Evolutionary conservation across 805 yeast species (phyloP), one percentile per base, ranked within the genome.

Genomic region (Candida alai): DNA sequence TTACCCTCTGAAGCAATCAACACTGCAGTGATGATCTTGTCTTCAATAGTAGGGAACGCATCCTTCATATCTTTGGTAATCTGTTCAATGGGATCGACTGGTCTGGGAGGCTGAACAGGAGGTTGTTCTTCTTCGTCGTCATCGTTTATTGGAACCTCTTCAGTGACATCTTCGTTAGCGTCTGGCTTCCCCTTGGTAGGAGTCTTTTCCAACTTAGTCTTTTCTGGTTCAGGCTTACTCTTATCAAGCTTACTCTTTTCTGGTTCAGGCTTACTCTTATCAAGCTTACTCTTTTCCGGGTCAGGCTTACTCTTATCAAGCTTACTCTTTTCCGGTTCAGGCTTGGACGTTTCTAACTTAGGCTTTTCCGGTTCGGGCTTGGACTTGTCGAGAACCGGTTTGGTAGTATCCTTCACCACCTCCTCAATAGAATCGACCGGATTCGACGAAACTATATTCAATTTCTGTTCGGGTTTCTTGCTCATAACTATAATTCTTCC

Each of bases 41-140:
- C 83, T 26, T 87, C 95, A 16, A 78, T 59, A 12, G 67, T 62
- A 1, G 98, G 97, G 56, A 90, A 90, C 0, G 97, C 97, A 15
- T 86, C 95, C 47, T 71, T 68, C 42, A 90, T 68, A 26, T 85
- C 80, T 32, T 71, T 64, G 41, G 70, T 62, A 22, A 80, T 70
- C 45, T 68, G 65, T 19, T 74, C 62, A 24, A 68, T 62, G 15
- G 86, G 83, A 4, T 84, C 73, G 19, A 70, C 56, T 6, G 93
- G 93, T 45, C 90, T 70, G 15, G 63, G 57, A 1, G 72, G 72
- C 22, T 51, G 60, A 10, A 65, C 56, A 3, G 71, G 72, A 2
- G 58, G 60, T 3, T 23, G 26, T 28, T 34, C 40, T 18, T 36
- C 42, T 11, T 29, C 29, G 20, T 32, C 35, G 3, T 36, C 31